Evolutionary conservation across 2,329 filamentous ascomycete species (phyloP).

Genomic region (Trichoderma hamatum): DNA sequence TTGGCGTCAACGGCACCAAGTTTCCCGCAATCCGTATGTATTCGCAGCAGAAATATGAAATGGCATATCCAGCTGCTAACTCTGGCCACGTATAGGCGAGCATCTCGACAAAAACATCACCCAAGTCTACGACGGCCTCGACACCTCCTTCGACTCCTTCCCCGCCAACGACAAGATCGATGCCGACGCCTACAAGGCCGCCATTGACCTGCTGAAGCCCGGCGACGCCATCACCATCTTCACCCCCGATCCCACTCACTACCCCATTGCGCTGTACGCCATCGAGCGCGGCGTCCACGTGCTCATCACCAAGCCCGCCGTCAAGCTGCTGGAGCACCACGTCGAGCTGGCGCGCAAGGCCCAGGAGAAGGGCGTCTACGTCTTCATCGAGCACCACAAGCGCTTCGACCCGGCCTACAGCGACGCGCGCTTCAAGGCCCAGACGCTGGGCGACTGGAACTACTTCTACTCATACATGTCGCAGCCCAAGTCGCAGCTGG

Average conservation of each 20-base stretch:
- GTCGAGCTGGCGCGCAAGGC: slow-evolving; percentile 73
- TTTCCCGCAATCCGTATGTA: slow-evolving; percentile 84
- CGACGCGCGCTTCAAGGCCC: slow-evolving; percentile 78
- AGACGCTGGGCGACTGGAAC: slow-evolving; percentile 88
- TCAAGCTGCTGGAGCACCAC: slow-evolving; percentile 82
- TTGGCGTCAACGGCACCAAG: slow-evolving; percentile 84
- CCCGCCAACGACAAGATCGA: slow-evolving; percentile 74
- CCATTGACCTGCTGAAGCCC: slow-evolving; percentile 79
- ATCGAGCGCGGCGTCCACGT: slow-evolving; percentile 88
- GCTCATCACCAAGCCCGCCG: slow-evolving; percentile 90
- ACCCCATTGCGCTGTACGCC: slow-evolving; percentile 87
- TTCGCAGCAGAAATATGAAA: not conserved
- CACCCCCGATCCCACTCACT: slow-evolving; percentile 91
- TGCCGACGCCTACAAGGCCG: slow-evolving; percentile 81
- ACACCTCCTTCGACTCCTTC: slow-evolving; percentile 83
- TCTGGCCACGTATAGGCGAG: slow-evolving; percentile 56
- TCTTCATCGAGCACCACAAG: slow-evolving; percentile 96
- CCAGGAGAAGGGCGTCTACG: slow-evolving; percentile 76
- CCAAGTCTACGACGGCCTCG: slow-evolving; percentile 83
- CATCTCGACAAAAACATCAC: slow-evolving; percentile 88
- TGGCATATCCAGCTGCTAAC: not conserved
- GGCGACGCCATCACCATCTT: slow-evolving; percentile 95
- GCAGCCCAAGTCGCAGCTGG: slow-evolving; percentile 86
- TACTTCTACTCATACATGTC: slow-evolving; percentile 99
- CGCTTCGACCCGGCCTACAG: slow-evolving; percentile 92